phyloP scores from a whole-genome alignment of 305 asterid species.

The Fraxinus albicans region DNA sequence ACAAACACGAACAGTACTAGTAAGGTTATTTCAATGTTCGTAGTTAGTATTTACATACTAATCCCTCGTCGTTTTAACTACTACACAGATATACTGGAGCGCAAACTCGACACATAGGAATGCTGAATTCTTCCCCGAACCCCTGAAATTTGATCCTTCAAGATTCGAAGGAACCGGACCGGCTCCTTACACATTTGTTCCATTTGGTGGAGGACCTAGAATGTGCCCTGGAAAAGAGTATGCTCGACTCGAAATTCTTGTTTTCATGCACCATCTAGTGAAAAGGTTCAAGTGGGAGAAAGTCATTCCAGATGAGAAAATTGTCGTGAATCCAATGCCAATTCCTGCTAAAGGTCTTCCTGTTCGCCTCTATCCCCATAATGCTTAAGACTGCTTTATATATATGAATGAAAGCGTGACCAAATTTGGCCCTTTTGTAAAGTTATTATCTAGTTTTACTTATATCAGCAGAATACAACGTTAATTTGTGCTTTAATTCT shows the following conservation, averaged over 20 bases:
- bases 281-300: constrained; percentile 61
- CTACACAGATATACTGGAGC: constrained; percentile 63
- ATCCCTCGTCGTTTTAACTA: too few species aligned
- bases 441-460: background rate
- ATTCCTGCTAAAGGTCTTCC: constrained; percentile 76
- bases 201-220: constrained; percentile 77
- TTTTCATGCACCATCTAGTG: constrained; percentile 67
- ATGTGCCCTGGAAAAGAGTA: constrained; percentile 83
- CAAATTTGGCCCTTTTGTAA: background rate
- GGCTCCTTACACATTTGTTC: constrained; percentile 72
- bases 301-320: constrained; percentile 58
- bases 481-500: background rate
- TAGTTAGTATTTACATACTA: too few species aligned
- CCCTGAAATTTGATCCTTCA: constrained; percentile 58
- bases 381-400: background rate
- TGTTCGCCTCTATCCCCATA: constrained; percentile 56
- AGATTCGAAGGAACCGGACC: constrained; percentile 74
- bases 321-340: constrained; percentile 70
- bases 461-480: background rate
- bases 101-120: constrained; percentile 71
- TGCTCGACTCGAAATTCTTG: constrained; percentile 62
- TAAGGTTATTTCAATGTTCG: too few species aligned
- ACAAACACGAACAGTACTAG: background rate
- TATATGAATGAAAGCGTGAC: background rate
- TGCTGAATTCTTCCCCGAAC: constrained; percentile 57